Percentiles rank a stretch among this genome's conserved stretches.
These are phyloP conservation scores for Plasmodium coatneyi DNA, from an alignment of 169 alveolate genomes.

Conservation along the genomic window DNA sequence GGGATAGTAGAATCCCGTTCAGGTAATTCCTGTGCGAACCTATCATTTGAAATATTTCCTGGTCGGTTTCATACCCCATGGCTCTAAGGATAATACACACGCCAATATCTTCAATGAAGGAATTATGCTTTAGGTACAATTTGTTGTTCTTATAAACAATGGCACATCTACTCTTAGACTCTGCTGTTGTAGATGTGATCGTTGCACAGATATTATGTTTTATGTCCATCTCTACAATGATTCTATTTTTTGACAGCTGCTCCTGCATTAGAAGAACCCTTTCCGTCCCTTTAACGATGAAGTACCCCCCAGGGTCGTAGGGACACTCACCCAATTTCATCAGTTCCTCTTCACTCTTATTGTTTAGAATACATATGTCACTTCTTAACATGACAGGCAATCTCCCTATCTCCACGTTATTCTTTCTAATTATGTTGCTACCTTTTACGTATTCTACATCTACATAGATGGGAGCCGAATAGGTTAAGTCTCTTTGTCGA, in stretches of 20 bases:
- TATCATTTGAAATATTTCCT: constrained; percentile 97
- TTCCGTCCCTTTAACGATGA: constrained; percentile 98
- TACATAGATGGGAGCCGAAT: constrained; percentile 97
- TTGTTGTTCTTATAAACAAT: constrained; percentile 94
- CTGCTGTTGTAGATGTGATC: constrained; percentile 98
- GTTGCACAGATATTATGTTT: constrained; percentile 95
- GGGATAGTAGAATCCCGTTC: constrained; percentile 43
- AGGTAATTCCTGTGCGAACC: constrained; percentile 87
- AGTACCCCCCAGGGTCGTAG: constrained; percentile 99
- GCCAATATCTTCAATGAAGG: constrained; percentile 97
- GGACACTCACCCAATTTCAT: constrained; percentile 91
- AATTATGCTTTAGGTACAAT: constrained; percentile 95
- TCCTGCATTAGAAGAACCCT: constrained; percentile 99
- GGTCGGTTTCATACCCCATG: constrained; percentile 98
- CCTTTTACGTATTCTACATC: constrained; percentile 96
- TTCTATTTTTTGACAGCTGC: constrained; percentile 97
- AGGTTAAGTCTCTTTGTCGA: constrained; percentile 97
- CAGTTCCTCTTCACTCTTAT: constrained; percentile 70
- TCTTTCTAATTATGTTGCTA: constrained; percentile 86
- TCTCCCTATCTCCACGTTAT: constrained; percentile 93
- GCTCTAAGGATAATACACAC: constrained; percentile 97
- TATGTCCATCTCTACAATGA: constrained; percentile 97
- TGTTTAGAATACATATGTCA: constrained; percentile 89
- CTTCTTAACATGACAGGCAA: constrained; percentile 98
- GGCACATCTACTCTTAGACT: constrained; percentile 96